Evolutionary conservation across 306 rosid genomes (phyloP).

Genomic region (Gynostemma pentaphyllum): DNA sequence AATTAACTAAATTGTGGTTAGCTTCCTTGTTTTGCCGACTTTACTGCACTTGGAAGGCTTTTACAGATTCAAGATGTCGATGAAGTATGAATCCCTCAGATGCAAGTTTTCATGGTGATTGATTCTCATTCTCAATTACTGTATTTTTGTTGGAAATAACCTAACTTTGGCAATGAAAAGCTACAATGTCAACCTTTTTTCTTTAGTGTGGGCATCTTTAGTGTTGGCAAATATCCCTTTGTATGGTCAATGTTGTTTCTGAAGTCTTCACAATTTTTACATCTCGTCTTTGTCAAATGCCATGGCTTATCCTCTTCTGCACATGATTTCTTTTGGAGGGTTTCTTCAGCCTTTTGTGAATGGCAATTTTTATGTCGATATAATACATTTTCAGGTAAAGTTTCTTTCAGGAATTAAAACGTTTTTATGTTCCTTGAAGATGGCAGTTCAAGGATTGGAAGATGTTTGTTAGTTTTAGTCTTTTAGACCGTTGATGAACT

Average conservation of each 20-base stretch:
- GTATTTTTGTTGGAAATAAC: not conserved
- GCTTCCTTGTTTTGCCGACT: conserved; percentile 18
- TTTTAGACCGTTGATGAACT: not conserved
- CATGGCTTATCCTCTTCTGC: not conserved
- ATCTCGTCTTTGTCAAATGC: no score
- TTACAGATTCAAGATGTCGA: no score
- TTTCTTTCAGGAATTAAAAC: not conserved
- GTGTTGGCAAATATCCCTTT: not conserved
- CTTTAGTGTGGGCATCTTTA: conserved; percentile 4
- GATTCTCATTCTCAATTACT: not conserved
- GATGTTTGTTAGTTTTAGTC: not conserved
- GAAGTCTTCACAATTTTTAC: no score
- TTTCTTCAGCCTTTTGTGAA: not conserved
- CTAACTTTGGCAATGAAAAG: not conserved
- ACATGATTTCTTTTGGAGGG: not conserved
- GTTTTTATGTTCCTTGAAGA: not conserved
- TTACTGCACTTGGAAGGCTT: conserved; percentile 16
- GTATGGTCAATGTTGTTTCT: not conserved
- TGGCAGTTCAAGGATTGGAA: not conserved
- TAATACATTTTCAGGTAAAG: not conserved
- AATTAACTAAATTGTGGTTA: conserved; percentile 23
- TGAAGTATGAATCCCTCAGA: not conserved
- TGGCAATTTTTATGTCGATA: not conserved
- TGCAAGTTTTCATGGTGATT: not conserved
- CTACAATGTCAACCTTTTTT: conserved; percentile 3